Evolutionary conservation across 441 rosid species (phyloP).

Genomic region (Hypseocharis bilobata): DNA sequence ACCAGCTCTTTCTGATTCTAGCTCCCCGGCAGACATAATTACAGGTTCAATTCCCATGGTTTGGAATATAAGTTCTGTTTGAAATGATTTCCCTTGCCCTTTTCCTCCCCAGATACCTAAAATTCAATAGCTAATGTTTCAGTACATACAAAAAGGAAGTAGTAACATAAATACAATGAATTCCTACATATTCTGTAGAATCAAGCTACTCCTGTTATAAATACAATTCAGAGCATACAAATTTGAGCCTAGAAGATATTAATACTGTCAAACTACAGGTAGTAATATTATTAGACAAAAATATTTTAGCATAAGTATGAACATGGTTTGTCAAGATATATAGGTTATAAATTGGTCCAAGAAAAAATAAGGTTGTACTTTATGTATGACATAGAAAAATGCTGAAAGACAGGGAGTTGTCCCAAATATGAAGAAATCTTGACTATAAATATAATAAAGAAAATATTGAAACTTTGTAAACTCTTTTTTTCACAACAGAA

Average conservation of each 20-base stretch:
- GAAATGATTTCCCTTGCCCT: slow-evolving; percentile 95
- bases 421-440: neutral
- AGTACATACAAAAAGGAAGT: neutral
- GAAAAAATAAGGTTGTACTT: too few relatives aligned
- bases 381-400: too few relatives aligned
- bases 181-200: neutral
- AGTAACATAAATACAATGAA: slow-evolving; percentile 2
- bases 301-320: neutral
- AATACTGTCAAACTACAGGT: too few relatives aligned
- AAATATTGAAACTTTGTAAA: too few relatives aligned
- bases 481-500: too few relatives aligned
- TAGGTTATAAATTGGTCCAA: neutral
- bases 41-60: slow-evolving; percentile 86
- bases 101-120: slow-evolving; percentile 97
- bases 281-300: neutral
- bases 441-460: neutral
- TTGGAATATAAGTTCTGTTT: slow-evolving; percentile 86
- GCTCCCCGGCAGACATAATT: slow-evolving; percentile 90
- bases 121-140: slow-evolving; percentile 12
- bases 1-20: slow-evolving; percentile 96
- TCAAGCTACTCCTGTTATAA: neutral
- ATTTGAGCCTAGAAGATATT: neutral
- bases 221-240: neutral
- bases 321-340: neutral
- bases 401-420: too few relatives aligned